Evolutionary conservation across 495 filamentous ascomycete species (phyloP), one percentile per base, ranked within the genome.

Genomic region (Rhizodiscina lignyota): DNA sequence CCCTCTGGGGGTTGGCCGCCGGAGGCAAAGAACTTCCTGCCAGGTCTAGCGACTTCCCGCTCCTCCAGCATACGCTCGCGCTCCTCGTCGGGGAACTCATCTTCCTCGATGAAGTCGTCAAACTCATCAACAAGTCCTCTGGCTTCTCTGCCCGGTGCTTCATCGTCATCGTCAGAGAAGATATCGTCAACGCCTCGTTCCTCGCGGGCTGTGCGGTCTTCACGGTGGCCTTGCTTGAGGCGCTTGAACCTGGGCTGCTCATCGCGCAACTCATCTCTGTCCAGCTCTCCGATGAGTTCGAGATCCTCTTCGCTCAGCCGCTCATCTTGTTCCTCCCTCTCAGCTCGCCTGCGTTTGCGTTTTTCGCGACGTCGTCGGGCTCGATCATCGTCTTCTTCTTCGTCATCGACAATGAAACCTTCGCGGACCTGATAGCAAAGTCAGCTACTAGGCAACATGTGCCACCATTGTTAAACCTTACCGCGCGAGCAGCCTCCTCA

Each of bases 51-150:
- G 38, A 94, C 80, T 45, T 92, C 89, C 46, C 74, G 65, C 41
- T 96, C 89, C 48, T 94, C 89, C 34, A 78, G 74, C 39, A 80
- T 68, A 30, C 69, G 73, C 34, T 76, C 74, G 15, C 67, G 63
- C 44, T 87, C 83, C 36, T 89, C 84, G 40, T 94, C 85, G 39
- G 83, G 84, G 26, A 85, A 78, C 36, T 79, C 85, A 44, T 94
- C 89, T 41, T 94, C 83, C 47, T 94, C 87, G 48, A 97, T 97
- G 59, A 97, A 97, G 51, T 85, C 89, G 35, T 80, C 89, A 49
- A 96, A 85, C 50, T 97, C 89, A 51, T 93, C 82, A 18, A 68
- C 70, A 31, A 70, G 55, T n/a, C 61, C 57, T 53, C 60, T 63
- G 51, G 49, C 68, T 54, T 48, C 66, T 55, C 22, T 56, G 53